Conservation (phyloP, 75 land plant genomes). For the Gnetum montanum region DNA sequence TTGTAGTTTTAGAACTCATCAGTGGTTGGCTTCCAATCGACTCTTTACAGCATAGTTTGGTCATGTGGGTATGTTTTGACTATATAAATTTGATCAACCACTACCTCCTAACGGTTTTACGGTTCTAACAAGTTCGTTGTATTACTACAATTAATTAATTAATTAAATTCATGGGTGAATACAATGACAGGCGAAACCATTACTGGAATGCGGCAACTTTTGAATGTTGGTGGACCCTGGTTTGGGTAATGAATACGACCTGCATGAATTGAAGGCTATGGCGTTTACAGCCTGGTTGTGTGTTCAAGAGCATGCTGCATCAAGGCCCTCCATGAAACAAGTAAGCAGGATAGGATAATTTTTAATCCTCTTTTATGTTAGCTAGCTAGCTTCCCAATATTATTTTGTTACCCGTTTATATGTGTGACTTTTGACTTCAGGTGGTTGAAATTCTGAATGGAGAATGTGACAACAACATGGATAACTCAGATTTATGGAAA, state of each 20-base stretch:
- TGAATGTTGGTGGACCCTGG: constrained; percentile 56
- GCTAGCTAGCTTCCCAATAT: background rate
- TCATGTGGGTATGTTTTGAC: constrained; percentile 45
- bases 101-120: too few relatives aligned
- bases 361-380: too few relatives aligned
- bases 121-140: too few relatives aligned
- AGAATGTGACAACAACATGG: constrained; percentile 12
- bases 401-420: too few relatives aligned
- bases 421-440: constrained; percentile 7
- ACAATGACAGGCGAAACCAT: constrained; percentile 75
- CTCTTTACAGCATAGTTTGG: constrained; percentile 56
- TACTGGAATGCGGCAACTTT: constrained; percentile 40
- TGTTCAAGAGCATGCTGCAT: constrained; percentile 52
- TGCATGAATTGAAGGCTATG: constrained; percentile 35
- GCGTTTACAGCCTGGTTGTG: constrained; percentile 51
- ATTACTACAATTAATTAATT: too few relatives aligned
- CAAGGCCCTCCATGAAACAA: constrained; percentile 74
- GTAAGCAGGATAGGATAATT: constrained; percentile 8
- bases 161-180: too few relatives aligned
- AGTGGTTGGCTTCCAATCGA: constrained; percentile 63
- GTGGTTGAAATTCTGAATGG: constrained; percentile 36
- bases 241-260: constrained; percentile 41
- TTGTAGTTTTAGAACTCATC: constrained; percentile 63
- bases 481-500: background rate
- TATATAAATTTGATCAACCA: too few relatives aligned